phyloP scores from a whole-genome alignment of 1,284 basidiomycete species.

The Ceratobasidium sp. region DNA sequence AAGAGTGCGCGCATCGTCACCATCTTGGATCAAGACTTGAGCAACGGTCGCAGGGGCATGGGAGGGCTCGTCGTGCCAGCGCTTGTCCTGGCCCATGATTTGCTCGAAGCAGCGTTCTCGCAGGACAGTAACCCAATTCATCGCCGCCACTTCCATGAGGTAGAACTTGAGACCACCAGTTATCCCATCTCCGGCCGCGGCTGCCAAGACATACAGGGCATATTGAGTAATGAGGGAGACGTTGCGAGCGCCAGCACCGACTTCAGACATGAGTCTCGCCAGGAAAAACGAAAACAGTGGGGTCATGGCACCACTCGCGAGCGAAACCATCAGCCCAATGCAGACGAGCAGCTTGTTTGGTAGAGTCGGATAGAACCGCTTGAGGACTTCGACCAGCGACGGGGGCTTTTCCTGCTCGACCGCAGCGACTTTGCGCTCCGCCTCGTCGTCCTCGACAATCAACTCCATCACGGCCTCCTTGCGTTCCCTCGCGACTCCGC shows the following conservation, averaged over 20 bases:
- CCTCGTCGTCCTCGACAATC: slow-evolving; percentile 40
- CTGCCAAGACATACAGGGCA: slow-evolving; percentile 62
- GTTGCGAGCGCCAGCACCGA: slow-evolving; percentile 69
- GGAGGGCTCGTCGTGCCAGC: slow-evolving; percentile 82
- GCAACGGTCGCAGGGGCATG: slow-evolving; percentile 73
- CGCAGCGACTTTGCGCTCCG: slow-evolving; percentile 40
- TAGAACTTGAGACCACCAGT: slow-evolving; percentile 76
- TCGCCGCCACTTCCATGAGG: slow-evolving; percentile 74
- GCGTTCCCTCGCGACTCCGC: not conserved
- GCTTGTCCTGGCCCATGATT: slow-evolving; percentile 83
- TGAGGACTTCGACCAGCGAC: slow-evolving; percentile 60
- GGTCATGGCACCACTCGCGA: slow-evolving; percentile 81
- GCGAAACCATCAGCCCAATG: slow-evolving; percentile 68
- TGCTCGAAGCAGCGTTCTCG: slow-evolving; percentile 65
- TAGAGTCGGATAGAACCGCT: slow-evolving; percentile 71
- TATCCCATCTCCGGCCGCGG: slow-evolving; percentile 78
- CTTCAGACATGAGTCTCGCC: slow-evolving; percentile 79
- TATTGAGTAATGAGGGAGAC: slow-evolving; percentile 71
- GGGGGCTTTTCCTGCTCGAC: slow-evolving; percentile 35
- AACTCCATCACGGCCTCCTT: slow-evolving; percentile 24
- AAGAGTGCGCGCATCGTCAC: slow-evolving; percentile 84
- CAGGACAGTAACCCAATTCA: slow-evolving; percentile 77
- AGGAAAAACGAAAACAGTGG: slow-evolving; percentile 92
- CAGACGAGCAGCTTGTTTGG: slow-evolving; percentile 75
- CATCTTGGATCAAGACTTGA: slow-evolving; percentile 86